These are phyloP conservation scores for Erigeron philadelphicus DNA, from an alignment of 140 eudicot species.

Conservation along the genomic window DNA sequence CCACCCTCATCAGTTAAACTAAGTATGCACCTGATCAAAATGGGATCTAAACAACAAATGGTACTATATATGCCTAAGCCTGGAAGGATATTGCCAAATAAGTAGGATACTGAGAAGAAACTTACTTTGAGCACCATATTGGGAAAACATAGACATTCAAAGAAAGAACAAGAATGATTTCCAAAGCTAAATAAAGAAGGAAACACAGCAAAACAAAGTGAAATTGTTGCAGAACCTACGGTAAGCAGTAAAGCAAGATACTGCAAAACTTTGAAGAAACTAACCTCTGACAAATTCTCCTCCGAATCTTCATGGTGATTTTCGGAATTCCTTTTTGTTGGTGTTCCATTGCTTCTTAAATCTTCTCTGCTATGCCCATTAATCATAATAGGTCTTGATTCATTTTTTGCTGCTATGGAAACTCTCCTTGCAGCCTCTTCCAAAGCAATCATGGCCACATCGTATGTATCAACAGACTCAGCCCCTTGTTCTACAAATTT, in stretches of 20 bases:
- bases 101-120: not conserved
- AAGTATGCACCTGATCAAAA: not conserved
- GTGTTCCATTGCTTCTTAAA: conserved; percentile 29
- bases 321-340: conserved; percentile 21
- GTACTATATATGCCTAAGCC: conserved; percentile 16
- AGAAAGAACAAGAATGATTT: conserved; percentile 2
- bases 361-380: conserved; percentile 47
- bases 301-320: conserved; percentile 38
- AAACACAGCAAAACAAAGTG: not conserved
- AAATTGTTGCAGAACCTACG: not conserved
- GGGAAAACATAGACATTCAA: conserved; percentile 9
- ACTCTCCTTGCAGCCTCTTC: conserved; percentile 62
- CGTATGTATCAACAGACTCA: conserved; percentile 47
- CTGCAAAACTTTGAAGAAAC: conserved; percentile 23
- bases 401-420: conserved; percentile 43
- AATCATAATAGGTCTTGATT: conserved; percentile 30
- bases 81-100: conserved; percentile 2
- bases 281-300: conserved; percentile 70
- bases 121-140: conserved; percentile 17
- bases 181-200: not conserved
- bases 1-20: conserved; percentile 1
- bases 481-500: conserved; percentile 69
- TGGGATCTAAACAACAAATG: not conserved
- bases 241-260: conserved; percentile 5
- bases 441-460: conserved; percentile 57